Evolutionary conservation across 371 early-diverging fungal genomes (phyloP).

Genomic region (Blakeslea trispora): DNA sequence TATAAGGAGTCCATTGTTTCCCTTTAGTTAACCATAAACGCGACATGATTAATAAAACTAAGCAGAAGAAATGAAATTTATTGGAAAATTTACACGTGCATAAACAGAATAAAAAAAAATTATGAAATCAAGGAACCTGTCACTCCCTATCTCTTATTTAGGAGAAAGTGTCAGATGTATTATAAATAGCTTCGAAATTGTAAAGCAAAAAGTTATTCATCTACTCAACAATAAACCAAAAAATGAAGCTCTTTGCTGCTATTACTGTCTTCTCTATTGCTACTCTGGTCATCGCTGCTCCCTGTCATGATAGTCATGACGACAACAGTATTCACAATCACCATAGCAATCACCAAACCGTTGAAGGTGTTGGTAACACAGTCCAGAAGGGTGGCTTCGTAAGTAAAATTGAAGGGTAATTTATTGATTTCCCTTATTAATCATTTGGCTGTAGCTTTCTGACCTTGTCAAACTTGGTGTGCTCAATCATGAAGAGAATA

Average conservation of each 20-base stretch:
- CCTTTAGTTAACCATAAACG: conserved; percentile 15
- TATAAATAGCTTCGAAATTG: conserved; percentile 2
- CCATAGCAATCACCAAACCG: conserved; percentile 12
- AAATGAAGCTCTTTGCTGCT: conserved; percentile 13
- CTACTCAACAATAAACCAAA: background rate
- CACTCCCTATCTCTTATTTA: background rate
- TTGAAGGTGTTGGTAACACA: conserved; percentile 9
- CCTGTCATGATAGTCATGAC: conserved; percentile 3
- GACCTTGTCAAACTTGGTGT: background rate
- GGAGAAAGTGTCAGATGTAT: background rate
- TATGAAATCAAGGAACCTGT: background rate
- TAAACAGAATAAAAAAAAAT: conserved; percentile 2
- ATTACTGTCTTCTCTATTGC: conserved; percentile 14
- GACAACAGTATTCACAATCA: conserved; percentile 9
- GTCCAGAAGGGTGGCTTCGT: conserved; percentile 3
- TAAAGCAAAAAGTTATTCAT: background rate
- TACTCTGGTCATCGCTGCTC: conserved; percentile 16
- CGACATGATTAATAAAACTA: conserved; percentile 1
- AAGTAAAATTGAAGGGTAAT: background rate
- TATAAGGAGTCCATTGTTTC: conserved; percentile 17
- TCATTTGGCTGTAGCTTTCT: background rate
- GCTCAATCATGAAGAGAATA: too few species aligned
- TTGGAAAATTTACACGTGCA: conserved; percentile 1
- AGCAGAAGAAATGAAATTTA: background rate
- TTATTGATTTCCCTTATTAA: background rate